Evolutionary conservation across 1,284 basidiomycete species (phyloP).

Genomic region (Leccinum pallidistipes): DNA sequence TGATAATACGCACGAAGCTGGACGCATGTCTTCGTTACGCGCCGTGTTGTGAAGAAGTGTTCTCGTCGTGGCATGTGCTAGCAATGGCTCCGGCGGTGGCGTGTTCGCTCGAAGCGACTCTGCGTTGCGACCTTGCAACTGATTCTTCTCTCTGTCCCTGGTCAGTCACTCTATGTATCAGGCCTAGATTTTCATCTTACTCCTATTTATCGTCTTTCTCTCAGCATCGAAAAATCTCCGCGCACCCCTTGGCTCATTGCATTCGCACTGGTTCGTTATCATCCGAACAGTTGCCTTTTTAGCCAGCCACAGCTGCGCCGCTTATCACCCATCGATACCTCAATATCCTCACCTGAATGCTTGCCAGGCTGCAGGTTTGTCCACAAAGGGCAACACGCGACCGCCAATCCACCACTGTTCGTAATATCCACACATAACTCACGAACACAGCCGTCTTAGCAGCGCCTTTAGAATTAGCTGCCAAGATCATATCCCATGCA

Average conservation of each 20-base stretch:
- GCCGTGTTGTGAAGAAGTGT: not conserved
- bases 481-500: not conserved
- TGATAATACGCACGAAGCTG: not conserved
- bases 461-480: not conserved
- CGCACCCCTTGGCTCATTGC: not conserved
- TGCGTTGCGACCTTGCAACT: not conserved
- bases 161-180: not conserved
- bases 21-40: not conserved
- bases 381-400: not conserved
- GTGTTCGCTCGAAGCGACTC: not conserved
- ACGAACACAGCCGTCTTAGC: not conserved
- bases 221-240: not conserved
- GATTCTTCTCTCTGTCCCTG: not conserved
- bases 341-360: not conserved
- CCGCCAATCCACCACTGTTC: not conserved
- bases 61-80: not conserved
- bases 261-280: slow-evolving; percentile 5
- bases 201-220: not conserved
- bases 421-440: not conserved
- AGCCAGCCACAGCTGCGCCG: not conserved
- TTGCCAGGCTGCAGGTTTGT: not conserved
- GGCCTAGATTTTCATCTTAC: not conserved
- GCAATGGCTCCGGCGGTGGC: not conserved
- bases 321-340: slow-evolving; percentile 4
- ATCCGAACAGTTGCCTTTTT: not conserved